Evolutionary conservation across 805 yeast genomes (phyloP), one percentile per base, ranked within the genome.

Genomic region (Candida andamanensis): DNA sequence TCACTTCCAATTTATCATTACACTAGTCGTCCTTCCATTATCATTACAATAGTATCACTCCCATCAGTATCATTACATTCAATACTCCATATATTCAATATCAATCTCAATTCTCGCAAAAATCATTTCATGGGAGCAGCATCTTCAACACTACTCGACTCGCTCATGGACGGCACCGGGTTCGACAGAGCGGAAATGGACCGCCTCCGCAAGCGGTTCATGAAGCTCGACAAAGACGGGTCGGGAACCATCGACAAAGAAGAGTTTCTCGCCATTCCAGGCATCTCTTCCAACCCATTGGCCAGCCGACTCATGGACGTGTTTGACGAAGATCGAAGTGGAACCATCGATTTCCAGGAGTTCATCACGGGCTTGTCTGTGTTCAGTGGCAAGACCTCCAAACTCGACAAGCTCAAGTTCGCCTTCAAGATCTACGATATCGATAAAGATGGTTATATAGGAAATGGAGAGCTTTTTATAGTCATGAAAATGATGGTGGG

Each of bases 401-500:
- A 77, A 29, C 80, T 78, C 33, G 97, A 86, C 44, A 90, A 87
- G 57, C 69, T 90, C 37, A 69, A 68, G 50, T 92, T 94, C 64
- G 92, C 96, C 8, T 92, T 92, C 61, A 84, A 80, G 49, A 86
- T 92, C 13, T 92, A 92, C 52, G 99, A 92, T 53, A 86, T 92
- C 41, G 99, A 92, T 58, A 72, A 86, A 35, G 99, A 92, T 54
- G 98, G 98, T 0, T 87, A 52, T 53, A 85, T 92, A 22, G 89
- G 97, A 3, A 90, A 90, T 52, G 99, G 98, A 15, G 99, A 92
- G 59, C 58, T 92, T 35, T 92, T 81, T 49, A 69, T 90, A 24
- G 97, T 92, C 24, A 67, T 92, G 62, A 85, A 92, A 58, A 84
- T 85, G 76, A 92, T 92, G 98, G 98, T 94, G 17, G 98, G 97